Evolutionary conservation across 1,284 basidiomycete species (phyloP).

Genomic region (Mycosarcoma mackinlayi): DNA sequence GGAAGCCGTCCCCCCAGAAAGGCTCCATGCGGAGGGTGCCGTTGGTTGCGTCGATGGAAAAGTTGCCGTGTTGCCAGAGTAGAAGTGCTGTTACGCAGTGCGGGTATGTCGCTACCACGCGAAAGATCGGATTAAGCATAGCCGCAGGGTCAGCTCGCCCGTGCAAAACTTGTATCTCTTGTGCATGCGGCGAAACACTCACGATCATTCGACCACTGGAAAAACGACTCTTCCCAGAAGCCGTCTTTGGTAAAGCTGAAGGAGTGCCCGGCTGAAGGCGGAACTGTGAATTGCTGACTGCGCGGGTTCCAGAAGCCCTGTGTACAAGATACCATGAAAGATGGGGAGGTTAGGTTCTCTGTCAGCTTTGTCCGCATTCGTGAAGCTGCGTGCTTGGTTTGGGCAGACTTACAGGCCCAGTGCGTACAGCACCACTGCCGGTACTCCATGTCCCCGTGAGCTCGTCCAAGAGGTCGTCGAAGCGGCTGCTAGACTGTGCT

Average conservation of each 20-base stretch:
- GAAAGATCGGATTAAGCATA: too few species aligned
- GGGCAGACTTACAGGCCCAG: slow-evolving; percentile 50
- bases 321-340: background rate
- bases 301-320: slow-evolving; percentile 36
- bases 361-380: background rate
- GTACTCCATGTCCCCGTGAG: slow-evolving; percentile 61
- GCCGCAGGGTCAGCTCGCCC: too few species aligned
- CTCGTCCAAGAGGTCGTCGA: slow-evolving; percentile 15
- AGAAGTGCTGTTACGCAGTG: slow-evolving; percentile 23
- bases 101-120: slow-evolving; percentile 22
- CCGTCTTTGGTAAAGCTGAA: slow-evolving; percentile 30
- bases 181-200: background rate
- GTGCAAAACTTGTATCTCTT: too few species aligned
- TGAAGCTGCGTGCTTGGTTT: background rate
- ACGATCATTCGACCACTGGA: slow-evolving; percentile 24
- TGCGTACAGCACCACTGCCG: slow-evolving; percentile 57
- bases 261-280: slow-evolving; percentile 18
- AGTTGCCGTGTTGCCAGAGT: slow-evolving; percentile 36
- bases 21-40: slow-evolving; percentile 34
- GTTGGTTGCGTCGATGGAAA: slow-evolving; percentile 20
- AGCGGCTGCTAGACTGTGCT: slow-evolving; percentile 15
- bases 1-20: slow-evolving; percentile 35
- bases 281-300: slow-evolving; percentile 24
- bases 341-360: background rate
- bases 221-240: slow-evolving; percentile 28